Evolutionary conservation across 768 basidiomycete species (phyloP), one percentile per base, ranked within the genome.

Genomic region (Russula compacta): DNA sequence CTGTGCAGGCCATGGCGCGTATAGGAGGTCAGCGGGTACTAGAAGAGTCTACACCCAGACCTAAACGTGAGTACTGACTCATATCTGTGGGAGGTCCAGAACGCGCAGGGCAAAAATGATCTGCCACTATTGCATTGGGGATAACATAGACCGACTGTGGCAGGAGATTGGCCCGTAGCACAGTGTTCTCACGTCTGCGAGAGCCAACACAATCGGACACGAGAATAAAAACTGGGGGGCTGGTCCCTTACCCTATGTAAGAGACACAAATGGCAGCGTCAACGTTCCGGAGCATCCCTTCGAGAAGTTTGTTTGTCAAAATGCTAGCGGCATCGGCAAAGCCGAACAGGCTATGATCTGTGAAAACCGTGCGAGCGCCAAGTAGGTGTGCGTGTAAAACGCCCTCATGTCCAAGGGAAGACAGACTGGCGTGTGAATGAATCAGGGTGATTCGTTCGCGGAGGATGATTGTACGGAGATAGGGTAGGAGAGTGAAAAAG

Each of bases 311-410:
- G 76, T 99, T 99, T 6, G 97, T 98, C 65, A 98, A 77, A 43
- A 99, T 95, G 66, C 95, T 94, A 1, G 94, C 95, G 15, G 97
- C 95, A 69, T 98, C 95, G 36, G 92, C 95, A 69, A 99, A 94
- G 1, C 94, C 95, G 67, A 98, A 98, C 32, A 99, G 73, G 68
- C 90, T 93, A 68, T 99, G 95, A 72, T 99, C 97, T 0, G 97
- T 98, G 71, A 98, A 95, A 10, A 98, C 89, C 0, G 92, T 93
- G 43, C 89, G 84, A 12, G 98, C 79, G 11, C 89, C 87, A 75
- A 98, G 80, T 19, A 92, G 76, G 66, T 93, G 89, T 0, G 93
- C 82, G 65, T 98, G 94, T 17, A 98, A 73, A 58, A 99, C 87
- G 21, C 82, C 94, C 74, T 99, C 97, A 67, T 97, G 92, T 0